Evolutionary conservation across 306 rosid species (phyloP), one percentile per base, ranked within the genome.

Genomic region (Vachellia pachyceras): DNA sequence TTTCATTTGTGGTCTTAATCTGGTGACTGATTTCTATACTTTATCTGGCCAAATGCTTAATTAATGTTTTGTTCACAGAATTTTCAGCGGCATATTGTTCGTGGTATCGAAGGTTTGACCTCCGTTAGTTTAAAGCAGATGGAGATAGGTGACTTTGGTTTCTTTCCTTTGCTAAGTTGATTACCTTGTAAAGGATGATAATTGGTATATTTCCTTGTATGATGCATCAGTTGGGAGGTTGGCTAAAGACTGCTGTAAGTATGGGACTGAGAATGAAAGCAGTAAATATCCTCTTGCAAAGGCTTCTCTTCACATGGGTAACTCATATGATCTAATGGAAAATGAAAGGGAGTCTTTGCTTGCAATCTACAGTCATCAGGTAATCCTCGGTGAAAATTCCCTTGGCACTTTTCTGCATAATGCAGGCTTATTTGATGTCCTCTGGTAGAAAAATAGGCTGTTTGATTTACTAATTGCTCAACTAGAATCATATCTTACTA

Each of bases 51-150:
- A 35, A 41, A 7, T 49, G 84, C 73, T 82, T 71, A 84, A 82
- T 47, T 77, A 64, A 2, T 75, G 41, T 78, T 44, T 23, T 67
- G 75, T 44, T 83, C 17, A 17, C 94, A 95, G 97, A 91, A 92
- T 88, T 95, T 92, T 81, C 98, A 91, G 85, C 91, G 94, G 85
- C 89, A 86, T 84, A 83, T 91, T 77, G 97, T 91, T 74, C 97
- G 94, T 61, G 95, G 97, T 36, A 83, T 91, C 47, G 97, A 91
- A 84, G 92, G 92, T 58, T 84, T 91, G 66, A 82, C 83, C 22
- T 86, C 97, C 67, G 39, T 86, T 69, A 89, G 97, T 88, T 79
- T 89, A 77, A 95, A 95, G 88, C 97, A 95, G 87, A 88, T 91
- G 92, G 92, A 89, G 69, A 90, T 92, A 80, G 97, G 97, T 92